phyloP scores from a whole-genome alignment of 2,329 filamentous ascomycete species.

The Ascosphaera apis region DNA sequence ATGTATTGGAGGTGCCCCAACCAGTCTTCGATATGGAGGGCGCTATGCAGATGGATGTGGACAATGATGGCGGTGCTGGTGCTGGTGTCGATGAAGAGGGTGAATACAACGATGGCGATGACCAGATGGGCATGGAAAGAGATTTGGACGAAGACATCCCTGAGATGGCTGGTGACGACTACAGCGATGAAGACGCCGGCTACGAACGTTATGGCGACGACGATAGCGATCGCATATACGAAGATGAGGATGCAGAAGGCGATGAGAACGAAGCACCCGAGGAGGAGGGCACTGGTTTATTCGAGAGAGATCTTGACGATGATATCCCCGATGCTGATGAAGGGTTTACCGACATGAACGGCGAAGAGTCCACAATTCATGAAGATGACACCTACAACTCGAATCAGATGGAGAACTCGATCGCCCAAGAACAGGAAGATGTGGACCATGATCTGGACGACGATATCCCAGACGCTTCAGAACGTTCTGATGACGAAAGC shows the following conservation, averaged over 20 bases:
- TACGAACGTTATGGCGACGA: conserved; percentile 32
- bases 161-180: conserved; percentile 29
- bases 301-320: too few relatives aligned
- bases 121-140: conserved; percentile 25
- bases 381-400: too few relatives aligned
- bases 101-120: conserved; percentile 29
- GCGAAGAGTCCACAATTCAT: too few relatives aligned
- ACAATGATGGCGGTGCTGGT: conserved; percentile 24
- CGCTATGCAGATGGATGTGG: conserved; percentile 15
- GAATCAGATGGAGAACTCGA: too few relatives aligned
- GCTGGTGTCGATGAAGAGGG: conserved; percentile 17
- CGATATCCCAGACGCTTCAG: conserved; percentile 39
- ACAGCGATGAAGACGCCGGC: conserved; percentile 19
- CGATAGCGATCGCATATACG: conserved; percentile 30
- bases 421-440: too few relatives aligned
- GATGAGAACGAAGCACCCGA: conserved; percentile 34
- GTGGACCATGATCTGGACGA: conserved; percentile 50
- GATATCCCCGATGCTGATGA: conserved; percentile 9
- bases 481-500: conserved; percentile 28
- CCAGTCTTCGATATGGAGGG: conserved; percentile 19
- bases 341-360: conserved; percentile 24
- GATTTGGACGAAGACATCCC: conserved; percentile 56
- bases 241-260: conserved; percentile 21
- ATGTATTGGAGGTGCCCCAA: conserved; percentile 44
- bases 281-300: too few relatives aligned